Percentiles rank a stretch among this genome's conserved stretches.
Conservation (phyloP, 1,139 yeast species). For the Blastobotrys apis region DNA sequence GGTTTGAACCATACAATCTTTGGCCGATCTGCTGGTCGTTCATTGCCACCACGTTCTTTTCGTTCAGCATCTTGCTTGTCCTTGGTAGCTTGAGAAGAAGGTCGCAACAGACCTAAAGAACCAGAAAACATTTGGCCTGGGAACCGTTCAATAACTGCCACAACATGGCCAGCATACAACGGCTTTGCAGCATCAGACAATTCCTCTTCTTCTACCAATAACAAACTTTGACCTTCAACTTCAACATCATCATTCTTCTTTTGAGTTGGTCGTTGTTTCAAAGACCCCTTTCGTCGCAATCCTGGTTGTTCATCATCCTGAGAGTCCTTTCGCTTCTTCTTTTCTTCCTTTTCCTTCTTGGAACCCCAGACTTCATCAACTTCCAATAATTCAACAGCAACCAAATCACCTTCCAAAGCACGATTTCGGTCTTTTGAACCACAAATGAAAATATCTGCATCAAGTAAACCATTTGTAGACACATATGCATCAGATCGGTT, state of each 20-base stretch:
- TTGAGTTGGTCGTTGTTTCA: slow-evolving; percentile 96
- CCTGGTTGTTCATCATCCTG: slow-evolving; percentile 31
- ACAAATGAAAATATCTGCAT: slow-evolving; percentile 94
- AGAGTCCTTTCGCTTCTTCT: slow-evolving; percentile 83
- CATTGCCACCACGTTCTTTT: slow-evolving; percentile 39
- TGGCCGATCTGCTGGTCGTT: slow-evolving; percentile 51
- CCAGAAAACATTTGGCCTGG: slow-evolving; percentile 93
- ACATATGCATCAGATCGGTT: slow-evolving; percentile 97
- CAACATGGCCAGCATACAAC: slow-evolving; percentile 95
- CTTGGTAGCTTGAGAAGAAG: slow-evolving; percentile 91
- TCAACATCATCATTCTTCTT: slow-evolving; percentile 97
- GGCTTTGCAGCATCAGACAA: slow-evolving; percentile 91
- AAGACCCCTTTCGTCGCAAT: slow-evolving; percentile 79
- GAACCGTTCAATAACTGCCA: slow-evolving; percentile 94
- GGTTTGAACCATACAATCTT: slow-evolving; percentile 99
- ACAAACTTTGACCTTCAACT: slow-evolving; percentile 92
- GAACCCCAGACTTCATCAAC: slow-evolving; percentile 98
- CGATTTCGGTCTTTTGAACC: slow-evolving; percentile 99
- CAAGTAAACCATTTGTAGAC: slow-evolving; percentile 89
- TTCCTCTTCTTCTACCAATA: slow-evolving; percentile 92
- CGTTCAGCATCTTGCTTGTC: slow-evolving; percentile 60
- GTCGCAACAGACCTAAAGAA: slow-evolving; percentile 86
- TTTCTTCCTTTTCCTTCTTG: slow-evolving; percentile 94
- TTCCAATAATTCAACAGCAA: slow-evolving; percentile 87
- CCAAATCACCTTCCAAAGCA: slow-evolving; percentile 93